phyloP scores from a whole-genome alignment of 352 stramenopile genomes.

The Elongisporangium undulatum region DNA sequence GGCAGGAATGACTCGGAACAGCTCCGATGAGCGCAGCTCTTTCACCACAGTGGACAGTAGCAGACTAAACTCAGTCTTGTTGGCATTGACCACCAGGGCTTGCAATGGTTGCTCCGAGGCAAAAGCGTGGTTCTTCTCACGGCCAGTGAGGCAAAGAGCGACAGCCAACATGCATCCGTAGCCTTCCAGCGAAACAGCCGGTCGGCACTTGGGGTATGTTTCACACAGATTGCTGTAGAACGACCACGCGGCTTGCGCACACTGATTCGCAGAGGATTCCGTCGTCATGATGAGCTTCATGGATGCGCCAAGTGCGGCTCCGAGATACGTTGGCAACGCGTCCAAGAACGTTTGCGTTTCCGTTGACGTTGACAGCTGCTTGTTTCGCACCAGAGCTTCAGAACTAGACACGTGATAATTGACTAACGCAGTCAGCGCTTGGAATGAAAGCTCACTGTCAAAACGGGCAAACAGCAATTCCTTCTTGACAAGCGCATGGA shows the following conservation, averaged over 20 bases:
- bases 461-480: slow-evolving; percentile 13
- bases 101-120: slow-evolving; percentile 22
- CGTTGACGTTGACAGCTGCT: slow-evolving; percentile 5
- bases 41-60: slow-evolving; percentile 49
- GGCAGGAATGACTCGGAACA: slow-evolving; percentile 38
- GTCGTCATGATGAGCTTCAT: slow-evolving; percentile 36
- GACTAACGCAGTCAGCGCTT: slow-evolving; percentile 42
- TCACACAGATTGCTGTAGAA: slow-evolving; percentile 59
- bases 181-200: slow-evolving; percentile 40
- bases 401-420: slow-evolving; percentile 37
- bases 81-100: slow-evolving; percentile 45
- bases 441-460: slow-evolving; percentile 25
- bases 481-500: slow-evolving; percentile 17
- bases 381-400: slow-evolving; percentile 10
- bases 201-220: slow-evolving; percentile 40
- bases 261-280: slow-evolving; percentile 5
- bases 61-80: slow-evolving; percentile 71
- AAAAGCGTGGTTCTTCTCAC: slow-evolving; percentile 4
- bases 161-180: slow-evolving; percentile 64
- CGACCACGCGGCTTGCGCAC: slow-evolving; percentile 23
- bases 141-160: slow-evolving; percentile 22
- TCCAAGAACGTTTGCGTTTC: slow-evolving; percentile 2
- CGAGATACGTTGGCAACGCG: slow-evolving; percentile 16
- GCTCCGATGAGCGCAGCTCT: slow-evolving; percentile 36
- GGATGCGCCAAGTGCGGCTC: slow-evolving; percentile 25